Evolutionary conservation across 257 asterid species (phyloP).

Genomic region (Solanum chmielewskii): DNA sequence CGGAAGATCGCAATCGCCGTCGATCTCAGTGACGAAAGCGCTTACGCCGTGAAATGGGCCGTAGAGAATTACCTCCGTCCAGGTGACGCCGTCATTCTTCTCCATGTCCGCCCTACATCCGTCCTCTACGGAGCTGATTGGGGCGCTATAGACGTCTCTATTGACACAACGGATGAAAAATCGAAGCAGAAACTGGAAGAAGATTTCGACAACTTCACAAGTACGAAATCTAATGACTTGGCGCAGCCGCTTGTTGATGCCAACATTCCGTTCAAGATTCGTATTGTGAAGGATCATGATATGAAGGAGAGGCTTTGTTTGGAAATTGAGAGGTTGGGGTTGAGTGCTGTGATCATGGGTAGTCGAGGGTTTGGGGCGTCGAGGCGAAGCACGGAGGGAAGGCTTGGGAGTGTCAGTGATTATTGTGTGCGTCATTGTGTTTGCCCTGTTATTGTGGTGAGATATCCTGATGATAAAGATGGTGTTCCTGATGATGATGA

Average conservation of each 20-base stretch:
- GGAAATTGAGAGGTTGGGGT: slow-evolving; percentile 80
- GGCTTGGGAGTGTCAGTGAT: slow-evolving; percentile 78
- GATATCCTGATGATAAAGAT: slow-evolving; percentile 55
- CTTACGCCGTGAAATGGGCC: slow-evolving; percentile 64
- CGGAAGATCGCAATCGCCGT: slow-evolving; percentile 65
- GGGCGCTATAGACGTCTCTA: slow-evolving; percentile 43
- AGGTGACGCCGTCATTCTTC: slow-evolving; percentile 73
- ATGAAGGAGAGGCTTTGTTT: slow-evolving; percentile 76
- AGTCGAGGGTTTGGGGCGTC: slow-evolving; percentile 71
- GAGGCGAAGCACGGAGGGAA: slow-evolving; percentile 44
- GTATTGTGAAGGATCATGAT: slow-evolving; percentile 68
- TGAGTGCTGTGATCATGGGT: slow-evolving; percentile 75
- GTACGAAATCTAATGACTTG: slow-evolving; percentile 46
- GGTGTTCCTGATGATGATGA: slow-evolving; percentile 20
- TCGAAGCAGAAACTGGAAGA: slow-evolving; percentile 62
- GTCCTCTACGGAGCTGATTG: slow-evolving; percentile 54
- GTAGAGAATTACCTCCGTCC: slow-evolving; percentile 67
- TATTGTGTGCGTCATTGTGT: slow-evolving; percentile 71
- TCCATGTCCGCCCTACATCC: slow-evolving; percentile 38
- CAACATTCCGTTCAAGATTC: slow-evolving; percentile 54
- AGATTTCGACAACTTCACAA: slow-evolving; percentile 54
- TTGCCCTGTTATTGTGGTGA: slow-evolving; percentile 68
- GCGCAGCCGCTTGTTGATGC: slow-evolving; percentile 60
- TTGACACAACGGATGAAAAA: slow-evolving; percentile 29
- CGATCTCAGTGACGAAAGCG: slow-evolving; percentile 74